phyloP scores from a whole-genome alignment of 306 rosid species.

The Cicer arietinum region DNA sequence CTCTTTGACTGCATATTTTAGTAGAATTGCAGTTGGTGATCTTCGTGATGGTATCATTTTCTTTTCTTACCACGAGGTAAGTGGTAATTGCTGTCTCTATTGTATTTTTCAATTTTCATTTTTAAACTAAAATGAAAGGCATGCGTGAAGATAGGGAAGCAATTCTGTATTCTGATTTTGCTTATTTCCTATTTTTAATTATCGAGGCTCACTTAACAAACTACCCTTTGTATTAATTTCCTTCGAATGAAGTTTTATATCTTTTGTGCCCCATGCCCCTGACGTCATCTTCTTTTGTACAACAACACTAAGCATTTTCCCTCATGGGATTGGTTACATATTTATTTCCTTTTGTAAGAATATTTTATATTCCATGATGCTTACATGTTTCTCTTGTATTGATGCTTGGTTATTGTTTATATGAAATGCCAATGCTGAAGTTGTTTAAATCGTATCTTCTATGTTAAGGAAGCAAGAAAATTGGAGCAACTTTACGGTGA shows the following conservation, averaged over 20 bases:
- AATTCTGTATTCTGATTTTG: constrained; percentile 28
- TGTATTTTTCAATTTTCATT: constrained; percentile 11
- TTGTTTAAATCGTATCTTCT: constrained; percentile 45
- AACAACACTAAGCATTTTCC: not conserved
- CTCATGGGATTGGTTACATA: not conserved
- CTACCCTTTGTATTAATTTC: constrained; percentile 23
- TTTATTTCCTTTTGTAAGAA: constrained; percentile 28
- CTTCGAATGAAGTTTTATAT: constrained; percentile 5
- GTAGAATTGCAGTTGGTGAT: constrained; percentile 94
- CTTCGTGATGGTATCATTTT: constrained; percentile 91
- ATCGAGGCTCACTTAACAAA: constrained; percentile 4
- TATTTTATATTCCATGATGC: constrained; percentile 2
- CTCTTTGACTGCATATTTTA: constrained; percentile 78
- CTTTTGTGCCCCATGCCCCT: constrained; percentile 25
- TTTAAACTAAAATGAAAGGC: not conserved
- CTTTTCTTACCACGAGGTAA: constrained; percentile 84
- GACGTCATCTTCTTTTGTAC: constrained; percentile 28
- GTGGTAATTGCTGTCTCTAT: constrained; percentile 40
- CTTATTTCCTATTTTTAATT: constrained; percentile 35
- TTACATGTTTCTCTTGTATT: constrained; percentile 32
- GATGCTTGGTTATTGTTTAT: constrained; percentile 32
- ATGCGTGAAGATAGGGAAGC: constrained; percentile 37
- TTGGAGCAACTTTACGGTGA: constrained; percentile 84
- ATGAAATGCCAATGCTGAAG: constrained; percentile 35
- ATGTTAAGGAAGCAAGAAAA: constrained; percentile 74